phyloP scores from a whole-genome alignment of 352 stramenopile species.

The Halophytophthora batemanensis region DNA sequence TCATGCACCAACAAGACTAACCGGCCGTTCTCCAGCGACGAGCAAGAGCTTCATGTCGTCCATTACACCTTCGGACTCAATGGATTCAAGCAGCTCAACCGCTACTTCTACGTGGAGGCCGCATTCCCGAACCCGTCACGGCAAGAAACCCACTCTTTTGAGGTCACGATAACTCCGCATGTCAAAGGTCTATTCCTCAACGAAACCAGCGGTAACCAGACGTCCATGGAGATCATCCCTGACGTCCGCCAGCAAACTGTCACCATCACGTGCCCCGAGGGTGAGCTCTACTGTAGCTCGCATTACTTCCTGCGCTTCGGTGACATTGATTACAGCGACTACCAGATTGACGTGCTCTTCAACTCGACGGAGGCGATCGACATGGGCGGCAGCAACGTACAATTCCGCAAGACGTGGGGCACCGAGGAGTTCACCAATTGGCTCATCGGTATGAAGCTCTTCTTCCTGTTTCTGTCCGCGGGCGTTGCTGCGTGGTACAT shows the following conservation, averaged over 20 bases:
- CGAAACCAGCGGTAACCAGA: conserved; percentile 26
- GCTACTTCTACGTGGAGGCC: conserved; percentile 62
- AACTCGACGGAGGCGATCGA: conserved; percentile 38
- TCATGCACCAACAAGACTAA: conserved; percentile 43
- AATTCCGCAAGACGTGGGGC: conserved; percentile 60
- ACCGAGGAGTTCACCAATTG: conserved; percentile 47
- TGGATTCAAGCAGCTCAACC: conserved; percentile 43
- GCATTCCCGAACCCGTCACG: conserved; percentile 40
- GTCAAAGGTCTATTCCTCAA: conserved; percentile 48
- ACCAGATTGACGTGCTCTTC: conserved; percentile 56
- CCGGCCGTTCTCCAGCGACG: conserved; percentile 28
- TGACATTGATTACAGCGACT: conserved; percentile 55
- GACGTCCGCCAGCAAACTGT: conserved; percentile 32
- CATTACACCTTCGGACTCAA: conserved; percentile 63
- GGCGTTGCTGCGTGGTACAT: conserved; percentile 43
- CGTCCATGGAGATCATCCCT: conserved; percentile 34
- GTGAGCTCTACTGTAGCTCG: conserved; percentile 28
- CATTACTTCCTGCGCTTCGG: conserved; percentile 53
- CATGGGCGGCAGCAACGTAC: conserved; percentile 36
- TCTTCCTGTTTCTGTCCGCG: conserved; percentile 44
- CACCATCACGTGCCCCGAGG: conserved; percentile 32
- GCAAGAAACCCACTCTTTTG: conserved; percentile 29
- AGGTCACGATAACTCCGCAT: conserved; percentile 52
- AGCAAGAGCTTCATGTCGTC: conserved; percentile 31
- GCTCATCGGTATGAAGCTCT: conserved; percentile 56